Base-by-base conservation (phyloP, 768 basidiomycete genomes). In the Naganishia vaughanmartiniae region DNA sequence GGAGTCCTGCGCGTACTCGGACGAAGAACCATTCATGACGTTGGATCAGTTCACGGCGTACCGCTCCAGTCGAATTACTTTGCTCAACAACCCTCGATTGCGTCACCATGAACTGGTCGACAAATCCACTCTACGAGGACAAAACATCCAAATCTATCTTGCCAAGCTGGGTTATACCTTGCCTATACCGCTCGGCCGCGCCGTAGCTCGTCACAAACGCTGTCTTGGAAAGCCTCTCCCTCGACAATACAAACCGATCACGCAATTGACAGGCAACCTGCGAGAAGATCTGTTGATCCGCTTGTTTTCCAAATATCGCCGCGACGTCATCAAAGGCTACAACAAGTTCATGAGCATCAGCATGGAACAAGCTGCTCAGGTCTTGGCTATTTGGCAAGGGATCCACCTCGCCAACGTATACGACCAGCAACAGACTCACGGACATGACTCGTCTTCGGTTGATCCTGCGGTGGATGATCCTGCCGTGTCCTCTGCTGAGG, bases 21-120 rank as follows among this genome's bases (percentile, higher is more conserved):
- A 45, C n/a, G 28, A 63, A n/a, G 60, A 63, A 30, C 60, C 60
- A 2, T 34, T 28, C 21, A 63, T 63, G 60, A 63, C 60, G 10
- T 45, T 63, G 39, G 60, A 63, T 28, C 60, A 63, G 24, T 63
- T 63, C 60, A 45, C 60, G 0, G 60, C 60, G 1, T 63, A 63
- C 39, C 60, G 60, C n/a, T n/a, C 39, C 24, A 12, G 30, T 15
- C 60, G 60, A 0, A 63, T 63, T 7, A 17, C 2, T 26, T 2
- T 42, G 39, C 10, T 42, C 60, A 42, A 21, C 36, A 14, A n/a
- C 24, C 31, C 24, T 19, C 36, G 11, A 14, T 7, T 34, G 9
- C 19, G 7, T 15, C 60, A 51, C 48, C 48, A 63, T 45, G 14
- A 34, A 26, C 42, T 63, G 26, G 60, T 63, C 36, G 19, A 63